These are phyloP conservation scores for Ogataea dorogensis DNA, from an alignment of 805 yeast genomes.

Conservation along the genomic window DNA sequence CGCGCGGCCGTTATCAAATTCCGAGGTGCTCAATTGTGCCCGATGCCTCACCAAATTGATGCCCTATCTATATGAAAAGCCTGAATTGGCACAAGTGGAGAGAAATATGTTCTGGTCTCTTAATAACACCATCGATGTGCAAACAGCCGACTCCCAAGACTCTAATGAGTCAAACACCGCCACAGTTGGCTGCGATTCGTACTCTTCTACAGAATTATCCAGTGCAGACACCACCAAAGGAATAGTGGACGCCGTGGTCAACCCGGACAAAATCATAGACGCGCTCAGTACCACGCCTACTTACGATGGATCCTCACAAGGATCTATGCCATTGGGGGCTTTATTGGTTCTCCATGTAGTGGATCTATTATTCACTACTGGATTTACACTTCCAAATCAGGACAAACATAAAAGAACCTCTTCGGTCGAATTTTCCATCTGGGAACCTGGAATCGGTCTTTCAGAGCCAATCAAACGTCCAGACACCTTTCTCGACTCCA, in stretches of 20 bases:
- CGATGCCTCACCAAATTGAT: constrained; percentile 62
- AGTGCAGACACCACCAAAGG: constrained; percentile 22
- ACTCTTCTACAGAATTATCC: constrained; percentile 22
- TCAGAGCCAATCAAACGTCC: constrained; percentile 30
- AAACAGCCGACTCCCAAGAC: constrained; percentile 12
- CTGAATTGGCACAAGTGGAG: constrained; percentile 35
- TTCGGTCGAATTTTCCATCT: constrained; percentile 43
- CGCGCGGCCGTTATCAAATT: constrained; percentile 26
- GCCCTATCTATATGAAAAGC: constrained; percentile 66
- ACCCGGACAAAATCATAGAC: constrained; percentile 15
- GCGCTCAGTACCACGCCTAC: constrained; percentile 16
- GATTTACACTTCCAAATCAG: constrained; percentile 48
- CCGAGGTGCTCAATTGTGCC: constrained; percentile 55
- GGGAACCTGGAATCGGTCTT: constrained; percentile 82
- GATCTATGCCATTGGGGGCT: constrained; percentile 36
- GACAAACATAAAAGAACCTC: constrained; percentile 17
- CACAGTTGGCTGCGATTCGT: constrained; percentile 24
- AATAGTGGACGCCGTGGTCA: constrained; percentile 15
- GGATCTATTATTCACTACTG: constrained; percentile 51
- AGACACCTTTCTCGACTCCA: constrained; percentile 49
- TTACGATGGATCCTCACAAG: constrained; percentile 12
- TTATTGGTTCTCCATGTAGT: constrained; percentile 39
- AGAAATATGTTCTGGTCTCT: constrained; percentile 45
- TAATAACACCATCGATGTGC: constrained; percentile 16
- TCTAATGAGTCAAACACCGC: constrained; percentile 21